Evolutionary conservation across 345 rosid genomes (phyloP), one percentile per base, ranked within the genome.

Genomic region (Tarenaya hassleriana): DNA sequence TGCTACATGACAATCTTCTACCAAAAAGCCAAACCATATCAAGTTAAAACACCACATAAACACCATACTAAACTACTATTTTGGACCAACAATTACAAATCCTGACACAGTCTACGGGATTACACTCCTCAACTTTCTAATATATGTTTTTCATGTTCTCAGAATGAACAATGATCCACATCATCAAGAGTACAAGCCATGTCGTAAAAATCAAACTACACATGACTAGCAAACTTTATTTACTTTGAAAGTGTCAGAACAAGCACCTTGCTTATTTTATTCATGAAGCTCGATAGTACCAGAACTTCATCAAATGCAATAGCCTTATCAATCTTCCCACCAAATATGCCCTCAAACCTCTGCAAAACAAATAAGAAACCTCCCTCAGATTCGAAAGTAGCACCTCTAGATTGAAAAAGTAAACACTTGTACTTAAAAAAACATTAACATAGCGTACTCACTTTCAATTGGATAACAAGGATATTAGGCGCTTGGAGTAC

Each of bases 381-480:
- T 48, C 14, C 50, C 40, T 6, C 45, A 50, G 34, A 48, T 7
- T 40, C 58, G 18, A 59, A 34, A 37, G 11, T 18, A 35, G 14
- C 24, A 17, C 19, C n/a, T 31, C 34, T 21, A 48, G 55, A 47
- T 27, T 8, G 39, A 47, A 60, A 29, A 41, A 64, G 47, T 27
- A 12, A 41, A 67, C 9, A 48, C 46, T 1, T 43, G 20, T 7
- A 14, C 52, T 13, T 34, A 56, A 8, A 45, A 11, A 55, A 32
- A 42, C 20, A 41, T 34, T 57, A 55, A 50, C 18, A 50, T 7
- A 45, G 37, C 31, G 24, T 16, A 62, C 73, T 37, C 50, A 88
- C 99, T 89, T 94, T 94, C 18, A 94, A 83, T 60, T 94, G 95
- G 66, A 94, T 79, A 21, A 88, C 97, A 73, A 88, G 85, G 54